Conservation (phyloP, 2,329 filamentous ascomycete genomes). For the Xylaria sp. region DNA sequence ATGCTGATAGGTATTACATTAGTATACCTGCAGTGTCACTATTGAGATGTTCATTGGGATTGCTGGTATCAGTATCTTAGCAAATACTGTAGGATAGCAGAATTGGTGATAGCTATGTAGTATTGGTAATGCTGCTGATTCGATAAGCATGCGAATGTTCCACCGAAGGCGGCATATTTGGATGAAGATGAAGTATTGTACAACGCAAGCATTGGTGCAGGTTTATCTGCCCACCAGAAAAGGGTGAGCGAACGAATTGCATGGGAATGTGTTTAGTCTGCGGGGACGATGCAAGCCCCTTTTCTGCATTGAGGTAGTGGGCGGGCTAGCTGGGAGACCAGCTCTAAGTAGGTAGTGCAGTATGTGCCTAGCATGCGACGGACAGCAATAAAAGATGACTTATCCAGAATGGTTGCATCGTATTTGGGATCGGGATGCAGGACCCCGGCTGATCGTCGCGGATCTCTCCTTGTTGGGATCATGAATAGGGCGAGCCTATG, state of each 20-base stretch:
- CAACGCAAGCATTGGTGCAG: neutral
- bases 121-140: neutral
- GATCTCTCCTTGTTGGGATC: conserved; percentile 33
- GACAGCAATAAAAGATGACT: conserved; percentile 15
- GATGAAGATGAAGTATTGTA: neutral
- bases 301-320: conserved; percentile 20
- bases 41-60: neutral
- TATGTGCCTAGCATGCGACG: conserved; percentile 8
- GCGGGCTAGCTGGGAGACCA: conserved; percentile 10
- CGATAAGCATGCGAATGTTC: neutral
- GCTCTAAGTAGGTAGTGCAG: neutral
- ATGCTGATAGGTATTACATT: neutral
- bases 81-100: neutral
- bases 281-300: conserved; percentile 28
- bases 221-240: conserved; percentile 1
- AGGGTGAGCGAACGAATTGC: neutral
- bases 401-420: conserved; percentile 26
- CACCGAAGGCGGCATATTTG: neutral
- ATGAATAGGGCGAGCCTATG: conserved; percentile 29
- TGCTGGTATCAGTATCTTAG: neutral
- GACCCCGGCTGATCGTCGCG: conserved; percentile 32
- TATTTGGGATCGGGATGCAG: conserved; percentile 30
- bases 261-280: conserved; percentile 9
- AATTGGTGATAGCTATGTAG: conserved; percentile 1
- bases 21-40: neutral